These are phyloP conservation scores for Penicillium sp. DNA, from an alignment of 2,329 filamentous ascomycete species.

Conservation along the genomic window DNA sequence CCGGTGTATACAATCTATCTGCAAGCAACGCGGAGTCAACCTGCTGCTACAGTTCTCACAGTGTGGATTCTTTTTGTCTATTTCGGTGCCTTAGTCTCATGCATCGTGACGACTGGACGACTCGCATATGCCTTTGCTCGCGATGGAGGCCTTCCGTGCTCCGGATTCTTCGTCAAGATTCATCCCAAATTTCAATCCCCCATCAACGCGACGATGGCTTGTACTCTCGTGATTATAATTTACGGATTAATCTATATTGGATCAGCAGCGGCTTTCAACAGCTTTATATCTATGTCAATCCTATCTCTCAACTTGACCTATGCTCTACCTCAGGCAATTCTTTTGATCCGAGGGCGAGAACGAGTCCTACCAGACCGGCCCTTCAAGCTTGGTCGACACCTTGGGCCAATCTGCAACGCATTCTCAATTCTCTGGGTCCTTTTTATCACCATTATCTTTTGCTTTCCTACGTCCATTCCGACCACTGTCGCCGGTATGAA, in stretches of 20 bases:
- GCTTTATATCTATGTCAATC: not conserved
- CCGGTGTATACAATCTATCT: not conserved
- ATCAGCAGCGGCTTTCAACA: not conserved
- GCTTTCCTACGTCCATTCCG: not conserved
- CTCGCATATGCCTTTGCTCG: not conserved
- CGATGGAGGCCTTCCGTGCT: not conserved
- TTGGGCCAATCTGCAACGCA: not conserved
- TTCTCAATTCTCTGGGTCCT: not conserved
- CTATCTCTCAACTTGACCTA: not conserved
- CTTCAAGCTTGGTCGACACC: not conserved
- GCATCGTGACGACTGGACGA: not conserved
- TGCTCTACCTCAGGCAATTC: not conserved
- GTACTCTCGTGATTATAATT: not conserved
- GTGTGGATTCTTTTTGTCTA: not conserved
- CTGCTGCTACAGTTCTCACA: not conserved
- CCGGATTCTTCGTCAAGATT: not conserved
- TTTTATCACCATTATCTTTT: not conserved
- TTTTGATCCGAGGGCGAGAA: not conserved
- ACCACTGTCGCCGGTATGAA: not conserved
- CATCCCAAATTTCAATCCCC: not conserved
- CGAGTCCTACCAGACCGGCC: not conserved
- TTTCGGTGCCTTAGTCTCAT: not conserved
- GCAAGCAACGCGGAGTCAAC: not conserved
- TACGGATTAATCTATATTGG: not conserved
- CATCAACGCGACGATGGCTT: not conserved